Percentiles rank a stretch among this genome's conserved stretches.
These are phyloP conservation scores for Excoecaria agallocha DNA, from an alignment of 345 rosid species.

Conservation along the genomic window DNA sequence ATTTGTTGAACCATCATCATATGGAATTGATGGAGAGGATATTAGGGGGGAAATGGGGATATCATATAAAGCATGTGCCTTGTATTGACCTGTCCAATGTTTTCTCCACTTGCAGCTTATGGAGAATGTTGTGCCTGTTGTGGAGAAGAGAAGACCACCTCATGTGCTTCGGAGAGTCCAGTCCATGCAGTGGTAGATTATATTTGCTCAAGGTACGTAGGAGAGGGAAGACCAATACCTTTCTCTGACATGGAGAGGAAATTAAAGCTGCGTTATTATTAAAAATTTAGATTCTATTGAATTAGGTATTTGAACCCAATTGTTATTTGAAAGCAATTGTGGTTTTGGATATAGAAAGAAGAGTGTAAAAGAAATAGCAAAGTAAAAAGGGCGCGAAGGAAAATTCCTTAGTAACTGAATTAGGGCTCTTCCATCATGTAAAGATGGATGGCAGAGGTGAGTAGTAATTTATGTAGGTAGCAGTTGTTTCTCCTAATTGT, in stretches of 20 bases:
- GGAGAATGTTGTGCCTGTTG: constrained; percentile 71
- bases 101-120: constrained; percentile 46
- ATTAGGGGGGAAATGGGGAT: not conserved
- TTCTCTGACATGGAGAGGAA: not conserved
- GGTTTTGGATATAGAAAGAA: constrained; percentile 7
- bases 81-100: not conserved
- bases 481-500: constrained; percentile 2
- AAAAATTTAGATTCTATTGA: constrained; percentile 16
- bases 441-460: constrained; percentile 5
- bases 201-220: constrained; percentile 1
- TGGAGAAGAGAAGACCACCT: constrained; percentile 52
- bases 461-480: constrained; percentile 22
- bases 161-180: constrained; percentile 53
- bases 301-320: constrained; percentile 21
- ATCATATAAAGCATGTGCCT: not conserved
- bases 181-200: constrained; percentile 61
- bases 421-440: not conserved
- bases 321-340: constrained; percentile 8
- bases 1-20: not conserved
- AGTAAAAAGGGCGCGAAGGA: not conserved
- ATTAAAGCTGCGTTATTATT: constrained; percentile 2
- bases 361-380: not conserved
- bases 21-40: constrained; percentile 3
- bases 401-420: constrained; percentile 12
- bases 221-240: not conserved